Evolutionary conservation across 1,284 basidiomycete species (phyloP), one percentile per base, ranked within the genome.

Genomic region (Marasmius oreades): DNA sequence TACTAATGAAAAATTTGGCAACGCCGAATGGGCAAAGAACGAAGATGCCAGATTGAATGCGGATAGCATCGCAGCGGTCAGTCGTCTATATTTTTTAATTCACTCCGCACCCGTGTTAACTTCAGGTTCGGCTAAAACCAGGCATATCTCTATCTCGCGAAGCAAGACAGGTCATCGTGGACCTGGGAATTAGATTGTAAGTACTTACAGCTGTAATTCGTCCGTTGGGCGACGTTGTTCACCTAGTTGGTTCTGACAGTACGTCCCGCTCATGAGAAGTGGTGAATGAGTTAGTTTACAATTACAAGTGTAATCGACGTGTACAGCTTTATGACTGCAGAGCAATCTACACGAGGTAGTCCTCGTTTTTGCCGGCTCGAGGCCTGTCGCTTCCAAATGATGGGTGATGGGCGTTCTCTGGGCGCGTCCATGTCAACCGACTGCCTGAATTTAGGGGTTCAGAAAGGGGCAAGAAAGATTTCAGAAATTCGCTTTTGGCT

Each of bases 11-110:
- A 55, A 53, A 24, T 66, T 62, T 18, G 68, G 62, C 14, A 68
- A 70, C 31, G 63, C 76, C 44, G 69, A 77, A 37, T 81, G 76
- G 73, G 73, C 75, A 34, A 64, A 71, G 5, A 79, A 87, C 57
- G 66, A 68, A 14, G 74, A 84, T 53, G 67, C 67, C 26, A 70
- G 77, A 24, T 72, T 92, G 26, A 73, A 74, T 46, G 84, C 89
- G 0, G 79, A 84, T 26, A 82, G 81, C 61, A 88, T 92, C 58
- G 90, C 86, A 14, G 72, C 77, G 66, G 85, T 86, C 64, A 3
- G 76, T n/a, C n/a, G n/a, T n/a, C n/a, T n/a, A n/a, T n/a, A n/a
- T n/a, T n/a, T n/a, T n/a, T n/a, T n/a, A n/a, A n/a, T n/a, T n/a
- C n/a, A n/a, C n/a, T n/a, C n/a, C n/a, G n/a, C n/a, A n/a, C n/a